Conservation (phyloP, 441 rosid species). For the Viola pubescens region DNA sequence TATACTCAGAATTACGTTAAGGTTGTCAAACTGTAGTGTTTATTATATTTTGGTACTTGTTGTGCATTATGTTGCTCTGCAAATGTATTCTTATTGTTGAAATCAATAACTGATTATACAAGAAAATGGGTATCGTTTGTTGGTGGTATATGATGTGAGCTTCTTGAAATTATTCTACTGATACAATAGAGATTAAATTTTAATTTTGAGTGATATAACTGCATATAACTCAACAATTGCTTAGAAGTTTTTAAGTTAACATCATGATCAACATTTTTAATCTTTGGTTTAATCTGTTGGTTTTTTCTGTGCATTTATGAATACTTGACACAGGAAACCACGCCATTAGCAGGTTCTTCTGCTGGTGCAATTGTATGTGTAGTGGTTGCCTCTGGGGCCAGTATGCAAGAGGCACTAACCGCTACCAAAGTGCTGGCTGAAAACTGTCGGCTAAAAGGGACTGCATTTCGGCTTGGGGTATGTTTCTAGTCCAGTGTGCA, state of each 20-base stretch:
- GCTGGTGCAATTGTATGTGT: conserved; percentile 95
- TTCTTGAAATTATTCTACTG: no score
- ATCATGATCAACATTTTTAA: background rate
- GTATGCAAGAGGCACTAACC: conserved; percentile 62
- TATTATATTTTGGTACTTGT: no score
- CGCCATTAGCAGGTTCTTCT: conserved; percentile 89
- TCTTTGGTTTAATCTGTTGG: background rate
- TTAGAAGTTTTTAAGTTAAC: background rate
- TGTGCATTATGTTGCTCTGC: no score
- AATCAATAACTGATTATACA: no score
- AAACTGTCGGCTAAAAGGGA: conserved; percentile 74
- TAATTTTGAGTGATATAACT: no score
- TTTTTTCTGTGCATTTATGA: background rate
- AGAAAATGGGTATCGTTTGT: no score
- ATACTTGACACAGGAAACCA: conserved; percentile 51
- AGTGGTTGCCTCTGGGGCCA: conserved; percentile 75
- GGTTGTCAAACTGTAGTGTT: no score
- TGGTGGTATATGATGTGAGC: no score
- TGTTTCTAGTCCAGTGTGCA: conserved; percentile 11
- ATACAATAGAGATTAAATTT: no score
- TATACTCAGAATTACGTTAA: no score
- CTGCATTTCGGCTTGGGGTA: conserved; percentile 97
- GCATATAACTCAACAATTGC: background rate
- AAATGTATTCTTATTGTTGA: no score
- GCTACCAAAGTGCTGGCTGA: conserved; percentile 71